Percentiles rank a stretch among this genome's conserved stretches.
phyloP scores from a whole-genome alignment of 1,284 basidiomycete genomes.

The Tranzscheliella williamsii region DNA sequence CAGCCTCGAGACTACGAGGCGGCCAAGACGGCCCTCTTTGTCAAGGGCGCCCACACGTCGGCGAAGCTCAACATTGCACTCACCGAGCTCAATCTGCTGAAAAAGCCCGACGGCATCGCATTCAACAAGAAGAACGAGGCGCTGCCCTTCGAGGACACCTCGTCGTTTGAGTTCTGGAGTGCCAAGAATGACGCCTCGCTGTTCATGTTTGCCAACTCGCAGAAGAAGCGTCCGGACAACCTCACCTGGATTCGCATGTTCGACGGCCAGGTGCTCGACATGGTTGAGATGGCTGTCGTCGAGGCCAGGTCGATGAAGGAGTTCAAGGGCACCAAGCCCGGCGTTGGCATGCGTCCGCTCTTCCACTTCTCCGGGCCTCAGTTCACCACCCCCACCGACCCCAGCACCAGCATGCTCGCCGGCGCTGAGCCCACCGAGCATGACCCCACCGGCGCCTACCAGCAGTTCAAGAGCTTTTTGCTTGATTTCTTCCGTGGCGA shows the following conservation, averaged over 20 bases:
- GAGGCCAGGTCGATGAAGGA: constrained; percentile 75
- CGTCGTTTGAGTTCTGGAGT: constrained; percentile 87
- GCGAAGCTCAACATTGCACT: constrained; percentile 79
- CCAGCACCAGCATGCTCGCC: constrained; percentile 19
- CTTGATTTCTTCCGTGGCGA: constrained; percentile 81
- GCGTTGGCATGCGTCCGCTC: constrained; percentile 86
- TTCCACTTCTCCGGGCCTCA: constrained; percentile 84
- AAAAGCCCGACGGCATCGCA: constrained; percentile 71
- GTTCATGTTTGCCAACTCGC: constrained; percentile 87
- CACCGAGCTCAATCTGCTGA: constrained; percentile 68
- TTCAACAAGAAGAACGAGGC: constrained; percentile 94
- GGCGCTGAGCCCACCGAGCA: constrained; percentile 29
- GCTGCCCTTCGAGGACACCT: constrained; percentile 81
- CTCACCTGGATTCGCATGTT: constrained; percentile 86
- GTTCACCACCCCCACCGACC: constrained; percentile 61
- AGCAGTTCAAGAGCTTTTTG: constrained; percentile 80
- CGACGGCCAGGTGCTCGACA: constrained; percentile 84
- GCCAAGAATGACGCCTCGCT: constrained; percentile 91
- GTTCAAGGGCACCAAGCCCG: constrained; percentile 88
- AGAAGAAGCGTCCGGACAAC: constrained; percentile 91
- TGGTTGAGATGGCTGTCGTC: constrained; percentile 90
- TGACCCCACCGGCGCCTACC: constrained; percentile 46
- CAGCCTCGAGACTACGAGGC: constrained; percentile 84
- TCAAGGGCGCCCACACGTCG: constrained; percentile 82
- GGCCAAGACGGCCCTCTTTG: constrained; percentile 80